A percentile compares a stretch with the other conserved stretches of the same genome.
phyloP scores from a whole-genome alignment of 345 rosid species.

The Chamaenerion angustifolium region DNA sequence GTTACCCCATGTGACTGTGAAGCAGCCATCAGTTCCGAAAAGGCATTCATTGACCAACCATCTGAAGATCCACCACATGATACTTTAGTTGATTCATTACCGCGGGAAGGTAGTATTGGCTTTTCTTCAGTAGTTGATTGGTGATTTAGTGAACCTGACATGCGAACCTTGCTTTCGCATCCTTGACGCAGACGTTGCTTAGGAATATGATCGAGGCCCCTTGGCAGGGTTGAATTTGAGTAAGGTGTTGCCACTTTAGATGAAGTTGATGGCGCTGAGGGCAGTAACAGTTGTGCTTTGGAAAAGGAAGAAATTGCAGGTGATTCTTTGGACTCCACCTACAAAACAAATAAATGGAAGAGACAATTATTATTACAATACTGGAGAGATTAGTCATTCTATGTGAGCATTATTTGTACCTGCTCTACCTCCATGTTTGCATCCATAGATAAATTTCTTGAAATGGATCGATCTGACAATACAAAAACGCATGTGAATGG shows the following conservation, averaged over 20 bases:
- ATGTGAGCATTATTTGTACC: no score
- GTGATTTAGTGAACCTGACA: slow-evolving; percentile 59
- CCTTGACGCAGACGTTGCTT: slow-evolving; percentile 74
- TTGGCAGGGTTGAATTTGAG: slow-evolving; percentile 68
- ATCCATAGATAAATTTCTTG: slow-evolving; percentile 2
- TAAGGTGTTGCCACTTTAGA: slow-evolving; percentile 19
- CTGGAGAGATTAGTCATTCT: no score
- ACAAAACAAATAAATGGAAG: no score
- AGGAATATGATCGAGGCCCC: slow-evolving; percentile 58
- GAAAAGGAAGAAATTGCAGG: no score
- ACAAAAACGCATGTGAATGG: no score
- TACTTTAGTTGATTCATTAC: slow-evolving; percentile 58
- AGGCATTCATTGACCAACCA: slow-evolving; percentile 84
- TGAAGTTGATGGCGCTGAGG: no score
- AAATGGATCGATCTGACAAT: no score
- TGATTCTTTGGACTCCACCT: no score
- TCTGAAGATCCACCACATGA: slow-evolving; percentile 78
- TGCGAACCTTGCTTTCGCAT: slow-evolving; percentile 74
- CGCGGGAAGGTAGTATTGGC: slow-evolving; percentile 60
- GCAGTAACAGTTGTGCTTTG: no score
- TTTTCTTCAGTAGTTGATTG: slow-evolving; percentile 66
- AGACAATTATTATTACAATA: no score
- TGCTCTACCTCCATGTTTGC: not conserved
- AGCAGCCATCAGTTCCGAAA: slow-evolving; percentile 85
- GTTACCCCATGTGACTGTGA: slow-evolving; percentile 60